These are phyloP conservation scores for Rosa hybrid DNA, from an alignment of 331 rosid species.

Conservation along the genomic window DNA sequence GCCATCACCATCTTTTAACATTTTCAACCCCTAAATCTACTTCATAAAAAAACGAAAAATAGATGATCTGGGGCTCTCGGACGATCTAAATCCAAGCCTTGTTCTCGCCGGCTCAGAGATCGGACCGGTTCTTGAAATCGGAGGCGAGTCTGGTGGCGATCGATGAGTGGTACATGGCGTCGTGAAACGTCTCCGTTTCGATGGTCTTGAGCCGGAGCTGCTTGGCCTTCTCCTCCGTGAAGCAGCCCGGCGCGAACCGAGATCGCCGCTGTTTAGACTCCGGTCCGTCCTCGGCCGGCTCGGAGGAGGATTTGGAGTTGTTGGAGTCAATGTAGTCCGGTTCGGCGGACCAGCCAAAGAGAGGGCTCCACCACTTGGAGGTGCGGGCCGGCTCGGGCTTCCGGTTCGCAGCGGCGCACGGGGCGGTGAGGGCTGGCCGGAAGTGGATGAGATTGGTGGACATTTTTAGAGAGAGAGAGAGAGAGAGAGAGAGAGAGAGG, in stretches of 20 bases:
- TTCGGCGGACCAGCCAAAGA: constrained; percentile 81
- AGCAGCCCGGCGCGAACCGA: constrained; percentile 64
- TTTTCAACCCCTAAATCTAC: constrained; percentile 17
- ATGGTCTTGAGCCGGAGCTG: constrained; percentile 69
- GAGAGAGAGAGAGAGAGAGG: background rate
- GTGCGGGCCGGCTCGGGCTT: constrained; percentile 36
- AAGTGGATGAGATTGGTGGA: constrained; percentile 48
- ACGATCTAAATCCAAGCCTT: background rate
- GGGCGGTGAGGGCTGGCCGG: constrained; percentile 40
- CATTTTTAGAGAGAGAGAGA: constrained; percentile 31
- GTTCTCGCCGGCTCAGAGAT: constrained; percentile 33
- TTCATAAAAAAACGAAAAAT: background rate
- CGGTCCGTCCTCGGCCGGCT: constrained; percentile 16
- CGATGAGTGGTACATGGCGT: constrained; percentile 92
- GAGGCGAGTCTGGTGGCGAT: constrained; percentile 91
- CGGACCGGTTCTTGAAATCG: constrained; percentile 57
- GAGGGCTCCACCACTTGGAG: constrained; percentile 78
- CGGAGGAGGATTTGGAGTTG: constrained; percentile 8
- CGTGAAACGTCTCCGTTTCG: constrained; percentile 66
- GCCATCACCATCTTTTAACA: background rate
- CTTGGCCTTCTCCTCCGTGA: constrained; percentile 90
- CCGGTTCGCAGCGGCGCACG: constrained; percentile 49
- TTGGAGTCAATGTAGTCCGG: constrained; percentile 74
- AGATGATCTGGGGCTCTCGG: constrained; percentile 5
- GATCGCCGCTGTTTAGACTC: constrained; percentile 22